Conservation (phyloP, 345 rosid genomes). For the Microthlaspi erraticum region DNA sequence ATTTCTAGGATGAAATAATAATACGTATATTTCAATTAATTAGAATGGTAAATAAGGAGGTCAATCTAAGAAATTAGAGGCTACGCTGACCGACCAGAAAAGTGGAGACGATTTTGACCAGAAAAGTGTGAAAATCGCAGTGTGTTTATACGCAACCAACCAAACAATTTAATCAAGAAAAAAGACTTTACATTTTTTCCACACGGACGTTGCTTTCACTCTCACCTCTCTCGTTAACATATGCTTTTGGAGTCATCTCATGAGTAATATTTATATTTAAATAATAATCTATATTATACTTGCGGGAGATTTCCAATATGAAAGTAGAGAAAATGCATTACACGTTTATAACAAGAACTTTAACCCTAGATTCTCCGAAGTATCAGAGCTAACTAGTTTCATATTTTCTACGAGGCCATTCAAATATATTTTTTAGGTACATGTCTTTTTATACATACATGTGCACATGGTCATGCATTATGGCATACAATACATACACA, state of each 20-base stretch:
- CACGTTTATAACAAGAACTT: constrained; percentile 36
- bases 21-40: too few species aligned
- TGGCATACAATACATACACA: constrained; percentile 1
- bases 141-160: constrained; percentile 37
- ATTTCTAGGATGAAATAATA: neutral
- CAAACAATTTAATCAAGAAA: constrained; percentile 19
- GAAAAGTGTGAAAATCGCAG: constrained; percentile 18
- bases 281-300: neutral
- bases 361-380: constrained; percentile 10
- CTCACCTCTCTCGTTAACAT: constrained; percentile 4
- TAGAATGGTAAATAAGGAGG: constrained; percentile 12
- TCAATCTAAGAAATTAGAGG: constrained; percentile 1
- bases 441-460: constrained; percentile 1
- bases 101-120: constrained; percentile 20
- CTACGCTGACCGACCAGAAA: constrained; percentile 11
- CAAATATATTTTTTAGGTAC: neutral
- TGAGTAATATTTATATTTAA: neutral
- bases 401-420: constrained; percentile 4
- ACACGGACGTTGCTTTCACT: constrained; percentile 41
- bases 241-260: constrained; percentile 32
- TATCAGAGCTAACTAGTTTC: constrained; percentile 2
- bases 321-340: constrained; percentile 12
- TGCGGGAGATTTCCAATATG: constrained; percentile 3
- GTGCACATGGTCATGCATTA: neutral
- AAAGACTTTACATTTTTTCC: constrained; percentile 29